These are phyloP conservation scores for Monilinia fructicola DNA, from an alignment of 2,329 filamentous ascomycete species.

Conservation along the genomic window DNA sequence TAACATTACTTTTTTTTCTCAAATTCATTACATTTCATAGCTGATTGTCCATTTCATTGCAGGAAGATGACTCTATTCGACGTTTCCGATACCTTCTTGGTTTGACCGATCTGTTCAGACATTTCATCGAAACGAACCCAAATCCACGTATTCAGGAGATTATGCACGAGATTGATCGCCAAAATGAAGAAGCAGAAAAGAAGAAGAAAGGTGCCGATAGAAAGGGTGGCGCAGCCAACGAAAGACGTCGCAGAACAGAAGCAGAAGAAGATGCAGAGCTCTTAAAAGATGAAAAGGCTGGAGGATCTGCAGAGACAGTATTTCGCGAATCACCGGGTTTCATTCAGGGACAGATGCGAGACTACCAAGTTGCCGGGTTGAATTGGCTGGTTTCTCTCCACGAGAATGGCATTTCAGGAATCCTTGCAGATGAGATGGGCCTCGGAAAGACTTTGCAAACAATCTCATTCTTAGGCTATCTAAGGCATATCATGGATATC, in stretches of 20 bases:
- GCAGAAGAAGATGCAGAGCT: conserved; percentile 96
- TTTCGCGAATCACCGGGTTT: conserved; percentile 94
- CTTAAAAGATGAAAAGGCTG: conserved; percentile 82
- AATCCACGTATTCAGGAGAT: conserved; percentile 93
- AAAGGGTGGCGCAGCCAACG: conserved; percentile 79
- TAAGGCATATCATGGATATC: conserved; percentile 86
- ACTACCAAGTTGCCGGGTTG: conserved; percentile 92
- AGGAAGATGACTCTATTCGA: conserved; percentile 94
- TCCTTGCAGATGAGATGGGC: conserved; percentile 98
- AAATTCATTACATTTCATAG: neutral
- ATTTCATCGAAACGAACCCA: conserved; percentile 97
- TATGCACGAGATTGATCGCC: conserved; percentile 90
- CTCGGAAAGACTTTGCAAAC: conserved; percentile 97
- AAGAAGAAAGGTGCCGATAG: conserved; percentile 73
- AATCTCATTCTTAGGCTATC: conserved; percentile 92
- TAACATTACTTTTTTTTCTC: conserved; percentile 42
- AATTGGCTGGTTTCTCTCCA: conserved; percentile 98
- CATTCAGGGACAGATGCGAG: conserved; percentile 82
- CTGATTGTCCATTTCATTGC: conserved; percentile 13
- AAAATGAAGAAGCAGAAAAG: conserved; percentile 73
- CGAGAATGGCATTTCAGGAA: conserved; percentile 98
- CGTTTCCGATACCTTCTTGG: conserved; percentile 94
- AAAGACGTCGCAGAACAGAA: conserved; percentile 83
- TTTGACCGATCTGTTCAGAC: conserved; percentile 92
- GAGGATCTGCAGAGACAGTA: conserved; percentile 80